Conservation (phyloP, 139 green algal species). For the Mychonastes homosphaera region DNA sequence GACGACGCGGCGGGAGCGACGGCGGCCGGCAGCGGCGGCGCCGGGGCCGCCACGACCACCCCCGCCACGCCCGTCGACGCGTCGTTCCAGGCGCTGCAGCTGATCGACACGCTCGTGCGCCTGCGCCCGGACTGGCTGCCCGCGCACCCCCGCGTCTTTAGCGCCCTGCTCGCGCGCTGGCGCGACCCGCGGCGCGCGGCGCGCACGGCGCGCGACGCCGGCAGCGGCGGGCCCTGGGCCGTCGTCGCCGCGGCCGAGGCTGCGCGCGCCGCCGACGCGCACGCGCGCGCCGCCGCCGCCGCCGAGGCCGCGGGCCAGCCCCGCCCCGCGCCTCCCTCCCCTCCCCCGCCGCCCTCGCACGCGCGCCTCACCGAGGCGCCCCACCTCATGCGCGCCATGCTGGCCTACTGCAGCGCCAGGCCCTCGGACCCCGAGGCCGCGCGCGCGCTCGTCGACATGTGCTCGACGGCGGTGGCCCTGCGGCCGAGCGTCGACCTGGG, state of each 20-base stretch:
- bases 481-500: no score
- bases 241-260: not conserved
- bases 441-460: no score
- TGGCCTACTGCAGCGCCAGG: no score
- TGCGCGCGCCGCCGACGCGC: not conserved
- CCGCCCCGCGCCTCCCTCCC: no score
- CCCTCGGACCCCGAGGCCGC: no score
- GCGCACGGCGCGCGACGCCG: conserved; percentile 21
- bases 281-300: conserved; percentile 1
- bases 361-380: no score
- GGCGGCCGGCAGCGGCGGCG: conserved; percentile 11
- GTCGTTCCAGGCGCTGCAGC: conserved; percentile 58
- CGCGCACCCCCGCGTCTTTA: conserved; percentile 28
- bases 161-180: conserved; percentile 45
- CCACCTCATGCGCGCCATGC: no score
- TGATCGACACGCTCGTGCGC: conserved; percentile 67
- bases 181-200: conserved; percentile 13
- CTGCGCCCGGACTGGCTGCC: conserved; percentile 63
- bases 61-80: conserved; percentile 4
- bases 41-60: not conserved
- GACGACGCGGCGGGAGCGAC: not conserved
- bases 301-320: conserved; percentile 59
- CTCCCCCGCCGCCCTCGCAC: no score
- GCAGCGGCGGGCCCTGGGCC: not conserved
- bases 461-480: no score